These are phyloP conservation scores for Nannochloropsis oceanica DNA, from an alignment of 108 stramenopile species.

Conservation along the genomic window DNA sequence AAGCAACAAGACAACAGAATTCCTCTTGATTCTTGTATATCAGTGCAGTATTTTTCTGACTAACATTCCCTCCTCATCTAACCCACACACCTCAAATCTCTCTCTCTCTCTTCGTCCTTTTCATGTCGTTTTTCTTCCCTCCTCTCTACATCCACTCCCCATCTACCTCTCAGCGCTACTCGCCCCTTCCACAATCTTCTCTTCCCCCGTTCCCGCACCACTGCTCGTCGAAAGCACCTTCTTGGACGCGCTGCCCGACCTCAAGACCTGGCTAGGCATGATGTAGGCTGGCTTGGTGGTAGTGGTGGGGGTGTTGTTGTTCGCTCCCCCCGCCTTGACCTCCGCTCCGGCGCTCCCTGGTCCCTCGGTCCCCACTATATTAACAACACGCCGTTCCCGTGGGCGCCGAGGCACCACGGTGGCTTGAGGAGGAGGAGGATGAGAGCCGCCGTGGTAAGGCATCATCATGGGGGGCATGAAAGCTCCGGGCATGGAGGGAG, in stretches of 20 bases:
- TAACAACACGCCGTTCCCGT: not conserved
- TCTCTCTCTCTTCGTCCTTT: no score
- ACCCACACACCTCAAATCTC: no score
- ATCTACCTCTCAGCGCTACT: no score
- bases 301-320: no score
- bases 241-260: not conserved
- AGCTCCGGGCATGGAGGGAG: not conserved
- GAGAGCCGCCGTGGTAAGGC: not conserved
- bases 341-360: not conserved
- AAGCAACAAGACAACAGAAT: no score
- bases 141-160: no score
- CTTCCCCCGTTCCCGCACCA: no score
- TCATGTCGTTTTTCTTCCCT: no score
- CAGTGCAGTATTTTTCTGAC: no score
- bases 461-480: not conserved
- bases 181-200: no score
- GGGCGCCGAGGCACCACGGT: not conserved
- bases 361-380: not conserved
- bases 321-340: not conserved
- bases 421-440: not conserved
- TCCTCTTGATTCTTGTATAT: no score
- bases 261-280: not conserved
- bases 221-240: not conserved
- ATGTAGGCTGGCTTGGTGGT: not conserved
- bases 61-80: no score